Base-by-base conservation (phyloP, 345 rosid species). In the Hypericum perforatum region DNA sequence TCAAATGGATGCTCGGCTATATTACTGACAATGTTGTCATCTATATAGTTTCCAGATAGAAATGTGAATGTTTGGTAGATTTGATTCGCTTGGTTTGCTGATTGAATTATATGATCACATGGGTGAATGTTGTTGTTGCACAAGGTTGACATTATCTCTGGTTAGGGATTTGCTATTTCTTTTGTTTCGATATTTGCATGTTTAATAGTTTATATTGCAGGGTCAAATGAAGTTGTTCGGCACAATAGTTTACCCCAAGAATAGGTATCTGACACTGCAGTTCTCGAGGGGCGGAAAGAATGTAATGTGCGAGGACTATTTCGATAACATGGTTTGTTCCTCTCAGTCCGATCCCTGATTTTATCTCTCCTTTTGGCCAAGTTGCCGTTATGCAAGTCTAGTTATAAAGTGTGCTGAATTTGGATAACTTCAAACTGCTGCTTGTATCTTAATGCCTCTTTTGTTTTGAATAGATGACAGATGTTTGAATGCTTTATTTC, bases 211-310 rank as follows among this genome's bases (percentile, higher is more conserved):
- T 22, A 22, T 45, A 53, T 52, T 63, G 46, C 66, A 84, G 97
- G 97, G 96, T 59, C 87, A 70, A n/a, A 78, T 91, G 92, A 91
- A 91, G 68, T 62, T 91, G 43, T 84, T 91, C 58, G 98, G 96
- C 43, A 91, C 95, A 6, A 73, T 85, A 39, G 62, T 79, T 16
- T 81, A 79, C 52, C 89, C 84, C 8, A 73, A 79, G 65, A 81
- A 77, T 49, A 70, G 70, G 56, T 81, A 79, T 49, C 59, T 85
- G 62, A 72, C 81, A 3, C 55, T 85, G 67, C 89, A 86, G 11
- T 86, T 86, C 78, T 84, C 97, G 41, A 75, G 80, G 58, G 81
- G 77, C 39, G 92, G 97, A 43, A 86, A 86, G 76, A 90, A 78
- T 41, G 95, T 82, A 11, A 66, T 72, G 77, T 84, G 85, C 41